phyloP scores from a whole-genome alignment of 2,329 filamentous ascomycete species.

The Nothophoma quercina region DNA sequence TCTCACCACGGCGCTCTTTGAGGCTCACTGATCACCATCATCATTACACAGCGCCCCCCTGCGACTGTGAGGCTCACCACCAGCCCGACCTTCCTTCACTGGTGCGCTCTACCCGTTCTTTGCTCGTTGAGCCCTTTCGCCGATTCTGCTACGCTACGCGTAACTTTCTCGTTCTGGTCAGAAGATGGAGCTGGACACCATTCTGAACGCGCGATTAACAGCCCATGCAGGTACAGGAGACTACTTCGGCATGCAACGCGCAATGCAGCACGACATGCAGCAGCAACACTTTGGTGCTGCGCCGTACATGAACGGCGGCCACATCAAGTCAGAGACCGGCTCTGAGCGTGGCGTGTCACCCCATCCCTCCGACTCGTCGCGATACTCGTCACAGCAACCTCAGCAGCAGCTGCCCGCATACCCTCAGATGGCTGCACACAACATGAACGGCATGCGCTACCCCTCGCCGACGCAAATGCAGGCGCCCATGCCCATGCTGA shows the following conservation, averaged over 20 bases:
- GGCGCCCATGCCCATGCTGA: slow-evolving; percentile 62
- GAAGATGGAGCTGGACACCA: slow-evolving; percentile 51
- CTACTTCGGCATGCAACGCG: slow-evolving; percentile 51
- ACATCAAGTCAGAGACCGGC: slow-evolving; percentile 65
- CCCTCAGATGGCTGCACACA: slow-evolving; percentile 57
- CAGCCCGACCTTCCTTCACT: slow-evolving; percentile 34
- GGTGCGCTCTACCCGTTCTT: slow-evolving; percentile 46
- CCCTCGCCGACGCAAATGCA: slow-evolving; percentile 61
- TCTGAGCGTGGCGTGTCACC: slow-evolving; percentile 66
- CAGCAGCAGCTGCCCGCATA: slow-evolving; percentile 60
- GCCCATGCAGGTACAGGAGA: slow-evolving; percentile 46
- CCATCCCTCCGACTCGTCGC: slow-evolving; percentile 63
- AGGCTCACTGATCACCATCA: slow-evolving; percentile 32
- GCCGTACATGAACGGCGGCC: slow-evolving; percentile 56
- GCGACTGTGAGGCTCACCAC: slow-evolving; percentile 34
- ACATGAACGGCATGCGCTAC: slow-evolving; percentile 62
- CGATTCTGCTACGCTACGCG: slow-evolving; percentile 29
- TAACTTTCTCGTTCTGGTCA: slow-evolving; percentile 18
- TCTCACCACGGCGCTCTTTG: slow-evolving; percentile 27
- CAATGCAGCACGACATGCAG: slow-evolving; percentile 52
- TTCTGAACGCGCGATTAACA: slow-evolving; percentile 54
- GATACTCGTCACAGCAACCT: slow-evolving; percentile 65
- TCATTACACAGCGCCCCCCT: slow-evolving; percentile 31
- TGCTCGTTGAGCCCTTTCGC: slow-evolving; percentile 30
- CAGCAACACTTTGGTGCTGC: slow-evolving; percentile 57